Evolutionary conservation across 2,329 filamentous ascomycete species (phyloP).

Genomic region (Colletotrichum sublineola): DNA sequence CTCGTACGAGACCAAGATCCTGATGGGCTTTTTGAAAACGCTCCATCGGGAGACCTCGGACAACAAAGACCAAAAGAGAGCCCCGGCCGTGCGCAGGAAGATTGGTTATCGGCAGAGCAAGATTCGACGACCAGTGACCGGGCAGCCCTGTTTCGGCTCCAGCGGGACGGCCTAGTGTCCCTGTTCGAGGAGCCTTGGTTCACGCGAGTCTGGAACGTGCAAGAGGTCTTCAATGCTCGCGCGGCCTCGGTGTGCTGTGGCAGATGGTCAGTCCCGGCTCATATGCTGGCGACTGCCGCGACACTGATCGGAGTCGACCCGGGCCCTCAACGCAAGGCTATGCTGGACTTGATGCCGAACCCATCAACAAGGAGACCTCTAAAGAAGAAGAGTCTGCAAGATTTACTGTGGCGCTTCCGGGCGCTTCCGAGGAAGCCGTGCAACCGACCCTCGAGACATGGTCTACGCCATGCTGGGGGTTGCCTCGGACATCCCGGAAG

Average conservation of each 20-base stretch:
- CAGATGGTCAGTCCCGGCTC: background rate
- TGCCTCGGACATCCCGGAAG: slow-evolving; percentile 3
- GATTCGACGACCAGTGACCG: background rate
- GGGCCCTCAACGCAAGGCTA: background rate
- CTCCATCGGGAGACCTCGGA: background rate
- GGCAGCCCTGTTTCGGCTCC: background rate
- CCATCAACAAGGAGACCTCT: background rate
- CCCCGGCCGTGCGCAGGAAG: background rate
- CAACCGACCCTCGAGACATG: slow-evolving; percentile 9
- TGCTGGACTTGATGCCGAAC: slow-evolving; percentile 8
- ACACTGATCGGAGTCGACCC: slow-evolving; percentile 1
- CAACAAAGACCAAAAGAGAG: background rate
- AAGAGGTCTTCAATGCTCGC: slow-evolving; percentile 10
- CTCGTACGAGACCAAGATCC: background rate
- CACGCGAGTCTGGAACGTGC: slow-evolving; percentile 20
- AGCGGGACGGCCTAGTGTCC: background rate
- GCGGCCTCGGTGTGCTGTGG: slow-evolving; percentile 5
- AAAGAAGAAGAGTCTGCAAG: background rate
- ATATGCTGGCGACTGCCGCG: background rate
- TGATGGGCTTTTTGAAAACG: background rate
- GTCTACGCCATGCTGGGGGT: slow-evolving; percentile 12
- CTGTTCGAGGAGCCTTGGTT: slow-evolving; percentile 11
- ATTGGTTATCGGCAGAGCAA: background rate
- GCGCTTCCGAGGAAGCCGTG: background rate
- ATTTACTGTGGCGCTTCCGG: background rate